A percentile compares a stretch with the other conserved stretches of the same genome.
phyloP scores from a whole-genome alignment of 768 basidiomycete genomes.

The Boletus speciosus region DNA sequence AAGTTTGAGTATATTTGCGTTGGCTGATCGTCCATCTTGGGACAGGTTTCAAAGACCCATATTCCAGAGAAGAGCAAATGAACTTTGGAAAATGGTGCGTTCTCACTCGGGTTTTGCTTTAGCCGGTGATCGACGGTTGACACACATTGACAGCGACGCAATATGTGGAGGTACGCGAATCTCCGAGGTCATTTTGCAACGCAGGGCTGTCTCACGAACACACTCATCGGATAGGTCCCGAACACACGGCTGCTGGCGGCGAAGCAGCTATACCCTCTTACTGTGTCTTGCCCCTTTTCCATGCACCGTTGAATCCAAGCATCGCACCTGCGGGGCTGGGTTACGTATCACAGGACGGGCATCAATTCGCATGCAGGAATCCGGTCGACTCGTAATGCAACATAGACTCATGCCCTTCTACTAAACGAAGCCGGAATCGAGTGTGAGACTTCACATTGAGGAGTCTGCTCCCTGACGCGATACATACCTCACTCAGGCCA shows the following conservation, averaged over 20 bases:
- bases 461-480: too few species aligned
- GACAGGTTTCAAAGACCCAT: slow-evolving; percentile 61
- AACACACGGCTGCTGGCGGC: slow-evolving; percentile 42
- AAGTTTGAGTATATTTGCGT: not conserved
- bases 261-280: slow-evolving; percentile 47
- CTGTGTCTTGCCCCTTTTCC: slow-evolving; percentile 54
- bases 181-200: not conserved
- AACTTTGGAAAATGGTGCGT: slow-evolving; percentile 54
- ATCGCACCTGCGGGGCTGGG: slow-evolving; percentile 34
- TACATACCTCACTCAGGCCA: too few species aligned
- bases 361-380: slow-evolving; percentile 51
- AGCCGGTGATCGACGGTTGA: not conserved
- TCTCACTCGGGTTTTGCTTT: not conserved
- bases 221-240: slow-evolving; percentile 36
- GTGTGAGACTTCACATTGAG: too few species aligned
- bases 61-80: slow-evolving; percentile 51
- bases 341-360: slow-evolving; percentile 56
- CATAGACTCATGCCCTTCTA: slow-evolving; percentile 19
- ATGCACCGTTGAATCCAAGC: slow-evolving; percentile 34
- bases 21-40: not conserved
- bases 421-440: too few species aligned
- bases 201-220: not conserved
- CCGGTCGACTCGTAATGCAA: slow-evolving; percentile 41
- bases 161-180: slow-evolving; percentile 45
- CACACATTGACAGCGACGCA: slow-evolving; percentile 36